Percentiles rank a stretch among this genome's conserved stretches.
phyloP scores from a whole-genome alignment of 1,284 basidiomycete species.

The Trametes sp. region DNA sequence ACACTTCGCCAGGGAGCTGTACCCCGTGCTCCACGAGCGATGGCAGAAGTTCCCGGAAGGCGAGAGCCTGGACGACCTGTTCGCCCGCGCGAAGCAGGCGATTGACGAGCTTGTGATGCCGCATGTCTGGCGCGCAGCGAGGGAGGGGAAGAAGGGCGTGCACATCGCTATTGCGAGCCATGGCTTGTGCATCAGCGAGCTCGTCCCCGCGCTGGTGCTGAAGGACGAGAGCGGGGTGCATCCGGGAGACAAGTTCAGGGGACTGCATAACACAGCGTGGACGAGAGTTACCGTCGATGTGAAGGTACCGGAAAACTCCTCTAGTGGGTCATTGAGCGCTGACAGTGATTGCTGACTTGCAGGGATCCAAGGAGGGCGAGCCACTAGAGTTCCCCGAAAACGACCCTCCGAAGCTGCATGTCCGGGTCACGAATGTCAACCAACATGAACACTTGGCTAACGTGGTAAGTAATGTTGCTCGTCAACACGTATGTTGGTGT shows the following conservation, averaged over 20 bases:
- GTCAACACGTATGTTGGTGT: neutral
- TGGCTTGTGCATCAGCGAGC: slow-evolving; percentile 78
- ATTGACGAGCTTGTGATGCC: slow-evolving; percentile 69
- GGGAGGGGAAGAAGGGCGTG: slow-evolving; percentile 47
- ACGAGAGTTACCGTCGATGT: slow-evolving; percentile 59
- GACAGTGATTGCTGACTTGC: neutral
- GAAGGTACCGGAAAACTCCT: slow-evolving; percentile 46
- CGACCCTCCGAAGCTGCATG: slow-evolving; percentile 44
- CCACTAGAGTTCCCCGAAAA: slow-evolving; percentile 38
- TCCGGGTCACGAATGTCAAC: slow-evolving; percentile 62
- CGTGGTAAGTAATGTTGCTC: slow-evolving; percentile 54
- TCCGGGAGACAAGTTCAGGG: slow-evolving; percentile 51
- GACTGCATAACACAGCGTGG: slow-evolving; percentile 78
- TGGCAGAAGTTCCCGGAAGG: slow-evolving; percentile 72
- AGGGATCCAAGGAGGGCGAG: slow-evolving; percentile 40
- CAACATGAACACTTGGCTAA: slow-evolving; percentile 60
- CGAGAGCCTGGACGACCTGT: slow-evolving; percentile 78
- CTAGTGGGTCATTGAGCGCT: neutral
- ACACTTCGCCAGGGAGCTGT: slow-evolving; percentile 60
- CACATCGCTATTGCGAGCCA: slow-evolving; percentile 84
- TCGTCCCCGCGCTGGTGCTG: slow-evolving; percentile 59
- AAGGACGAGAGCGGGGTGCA: slow-evolving; percentile 46
- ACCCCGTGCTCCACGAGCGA: slow-evolving; percentile 56
- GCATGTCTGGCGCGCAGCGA: slow-evolving; percentile 54
- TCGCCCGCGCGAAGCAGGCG: slow-evolving; percentile 62